These are phyloP conservation scores for Penicillium sp. DNA, from an alignment of 2,329 filamentous ascomycete genomes.

Conservation along the genomic window DNA sequence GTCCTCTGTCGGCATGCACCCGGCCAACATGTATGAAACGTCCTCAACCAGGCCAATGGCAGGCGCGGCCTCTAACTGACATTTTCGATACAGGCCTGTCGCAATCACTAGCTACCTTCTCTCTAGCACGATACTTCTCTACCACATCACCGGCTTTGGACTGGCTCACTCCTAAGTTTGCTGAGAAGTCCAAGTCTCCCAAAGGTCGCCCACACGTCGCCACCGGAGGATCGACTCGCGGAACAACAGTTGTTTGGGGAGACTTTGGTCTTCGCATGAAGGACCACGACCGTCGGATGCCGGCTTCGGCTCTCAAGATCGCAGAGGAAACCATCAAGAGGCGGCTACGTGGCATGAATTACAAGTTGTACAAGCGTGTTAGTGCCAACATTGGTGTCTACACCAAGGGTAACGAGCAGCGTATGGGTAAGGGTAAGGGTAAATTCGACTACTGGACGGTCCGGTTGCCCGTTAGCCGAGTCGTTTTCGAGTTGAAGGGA, in stretches of 20 bases:
- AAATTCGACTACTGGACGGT: conserved; percentile 96
- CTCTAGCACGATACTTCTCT: conserved; percentile 67
- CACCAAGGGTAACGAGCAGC: conserved; percentile 90
- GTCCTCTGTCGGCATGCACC: conserved; percentile 36
- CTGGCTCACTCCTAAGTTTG: conserved; percentile 81
- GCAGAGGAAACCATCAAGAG: conserved; percentile 93
- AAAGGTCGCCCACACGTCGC: conserved; percentile 87
- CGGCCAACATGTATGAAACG: conserved; percentile 37
- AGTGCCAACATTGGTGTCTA: conserved; percentile 94
- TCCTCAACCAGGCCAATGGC: conserved; percentile 1
- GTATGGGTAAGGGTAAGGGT: conserved; percentile 99
- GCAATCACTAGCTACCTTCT: conserved; percentile 30
- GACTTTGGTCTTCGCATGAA: conserved; percentile 93
- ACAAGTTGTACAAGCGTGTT: conserved; percentile 87
- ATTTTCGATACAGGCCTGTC: conserved; percentile 28
- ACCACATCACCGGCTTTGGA: conserved; percentile 63
- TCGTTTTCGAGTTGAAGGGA: conserved; percentile 90
- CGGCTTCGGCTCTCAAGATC: conserved; percentile 80
- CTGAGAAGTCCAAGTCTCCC: conserved; percentile 81
- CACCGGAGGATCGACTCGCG: conserved; percentile 86
- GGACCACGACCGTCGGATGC: conserved; percentile 90
- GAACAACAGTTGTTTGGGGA: conserved; percentile 94
- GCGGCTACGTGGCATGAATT: conserved; percentile 85
- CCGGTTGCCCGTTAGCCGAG: conserved; percentile 84
- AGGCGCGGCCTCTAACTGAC: conserved; percentile 21